These are phyloP conservation scores for Musa beccarii DNA, from an alignment of 176 grass and related monocot species.

Conservation along the genomic window DNA sequence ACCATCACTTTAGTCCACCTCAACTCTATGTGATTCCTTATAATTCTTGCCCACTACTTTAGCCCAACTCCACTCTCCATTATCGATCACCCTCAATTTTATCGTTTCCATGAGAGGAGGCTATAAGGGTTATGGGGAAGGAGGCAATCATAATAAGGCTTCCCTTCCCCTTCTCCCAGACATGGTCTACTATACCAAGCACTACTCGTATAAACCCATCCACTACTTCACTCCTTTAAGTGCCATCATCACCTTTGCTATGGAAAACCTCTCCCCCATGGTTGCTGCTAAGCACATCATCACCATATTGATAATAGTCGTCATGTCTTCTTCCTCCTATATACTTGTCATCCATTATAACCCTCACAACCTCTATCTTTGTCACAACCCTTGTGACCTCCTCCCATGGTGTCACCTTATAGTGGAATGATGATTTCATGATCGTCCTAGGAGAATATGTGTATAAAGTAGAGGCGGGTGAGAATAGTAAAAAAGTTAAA, in stretches of 20 bases:
- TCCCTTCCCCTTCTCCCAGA: background rate
- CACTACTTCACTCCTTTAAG: background rate
- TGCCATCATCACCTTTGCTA: background rate
- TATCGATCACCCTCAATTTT: too few relatives aligned
- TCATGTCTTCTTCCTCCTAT: background rate
- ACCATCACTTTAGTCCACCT: too few relatives aligned
- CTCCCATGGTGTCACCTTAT: background rate
- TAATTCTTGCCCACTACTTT: too few relatives aligned
- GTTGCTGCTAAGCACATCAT: background rate
- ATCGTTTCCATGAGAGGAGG: too few relatives aligned
- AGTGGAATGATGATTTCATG: background rate
- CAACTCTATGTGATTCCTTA: too few relatives aligned
- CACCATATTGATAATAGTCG: background rate
- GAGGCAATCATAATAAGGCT: background rate
- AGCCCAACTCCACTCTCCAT: too few relatives aligned
- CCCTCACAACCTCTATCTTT: too few relatives aligned
- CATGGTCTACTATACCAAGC: background rate
- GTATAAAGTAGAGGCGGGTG: background rate
- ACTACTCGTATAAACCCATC: background rate
- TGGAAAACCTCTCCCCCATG: background rate
- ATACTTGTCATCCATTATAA: too few relatives aligned
- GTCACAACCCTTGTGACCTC: background rate
- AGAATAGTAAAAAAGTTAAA: too few relatives aligned
- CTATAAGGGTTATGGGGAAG: too few relatives aligned
- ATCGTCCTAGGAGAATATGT: background rate